Evolutionary conservation across 2,329 filamentous ascomycete species (phyloP).

Genomic region (Aschersonia sp.): DNA sequence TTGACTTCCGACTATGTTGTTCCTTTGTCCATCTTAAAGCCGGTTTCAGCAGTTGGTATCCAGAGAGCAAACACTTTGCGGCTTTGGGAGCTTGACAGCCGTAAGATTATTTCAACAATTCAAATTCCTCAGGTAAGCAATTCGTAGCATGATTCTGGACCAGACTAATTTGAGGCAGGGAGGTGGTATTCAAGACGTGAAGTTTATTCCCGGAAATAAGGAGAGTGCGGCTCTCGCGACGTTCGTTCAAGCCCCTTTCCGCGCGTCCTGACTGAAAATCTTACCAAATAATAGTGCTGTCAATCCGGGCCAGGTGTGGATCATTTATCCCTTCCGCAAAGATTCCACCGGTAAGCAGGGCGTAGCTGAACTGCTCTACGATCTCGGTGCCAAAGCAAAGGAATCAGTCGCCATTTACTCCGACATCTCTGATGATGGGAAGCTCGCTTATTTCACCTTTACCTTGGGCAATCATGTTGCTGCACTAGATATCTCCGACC

Average conservation of each 20-base stretch:
- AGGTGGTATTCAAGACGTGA: slow-evolving; percentile 48
- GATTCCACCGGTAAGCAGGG: slow-evolving; percentile 41
- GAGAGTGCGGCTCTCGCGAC: slow-evolving; percentile 45
- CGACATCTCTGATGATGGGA: slow-evolving; percentile 43
- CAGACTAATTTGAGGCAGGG: slow-evolving; percentile 16
- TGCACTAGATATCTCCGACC: slow-evolving; percentile 44
- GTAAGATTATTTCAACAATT: slow-evolving; percentile 44
- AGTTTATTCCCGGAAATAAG: slow-evolving; percentile 47
- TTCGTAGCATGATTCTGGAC: fast-evolving
- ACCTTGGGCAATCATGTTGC: slow-evolving; percentile 48
- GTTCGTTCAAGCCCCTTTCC: slow-evolving; percentile 7
- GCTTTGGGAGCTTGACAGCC: slow-evolving; percentile 38
- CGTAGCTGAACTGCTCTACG: slow-evolving; percentile 40
- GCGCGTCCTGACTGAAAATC: not conserved
- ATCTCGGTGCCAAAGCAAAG: slow-evolving; percentile 40
- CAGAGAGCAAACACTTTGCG: slow-evolving; percentile 40
- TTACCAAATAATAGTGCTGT: slow-evolving; percentile 26
- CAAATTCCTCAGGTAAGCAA: slow-evolving; percentile 37
- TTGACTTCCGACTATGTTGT: slow-evolving; percentile 50
- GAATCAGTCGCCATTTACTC: slow-evolving; percentile 45
- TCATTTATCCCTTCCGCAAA: slow-evolving; percentile 47
- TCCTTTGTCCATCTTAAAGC: slow-evolving; percentile 46
- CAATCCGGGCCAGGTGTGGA: slow-evolving; percentile 45
- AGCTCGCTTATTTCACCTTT: slow-evolving; percentile 43
- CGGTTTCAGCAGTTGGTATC: slow-evolving; percentile 30